phyloP scores from a whole-genome alignment of 805 yeast species.

The Naumovozyma baii region DNA sequence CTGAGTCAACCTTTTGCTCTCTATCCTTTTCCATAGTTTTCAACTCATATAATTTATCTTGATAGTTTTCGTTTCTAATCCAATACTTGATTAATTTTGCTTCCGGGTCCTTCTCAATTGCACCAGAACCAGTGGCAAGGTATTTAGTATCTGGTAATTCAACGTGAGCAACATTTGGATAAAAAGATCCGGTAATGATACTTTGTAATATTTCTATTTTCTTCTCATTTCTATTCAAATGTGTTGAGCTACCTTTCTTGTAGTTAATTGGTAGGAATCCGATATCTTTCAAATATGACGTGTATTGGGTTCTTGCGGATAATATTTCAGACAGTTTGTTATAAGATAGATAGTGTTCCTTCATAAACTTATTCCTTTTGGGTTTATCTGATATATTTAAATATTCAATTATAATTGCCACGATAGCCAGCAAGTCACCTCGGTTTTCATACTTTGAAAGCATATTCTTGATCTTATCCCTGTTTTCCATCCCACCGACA shows the following conservation, averaged over 20 bases:
- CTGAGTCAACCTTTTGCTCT: conserved; percentile 5
- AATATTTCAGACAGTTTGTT: conserved; percentile 59
- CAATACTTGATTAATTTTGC: conserved; percentile 62
- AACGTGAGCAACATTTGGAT: conserved; percentile 75
- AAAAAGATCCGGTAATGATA: conserved; percentile 68
- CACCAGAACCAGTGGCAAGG: conserved; percentile 59
- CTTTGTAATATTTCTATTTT: conserved; percentile 50
- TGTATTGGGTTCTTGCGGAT: conserved; percentile 60
- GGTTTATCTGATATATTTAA: conserved; percentile 17
- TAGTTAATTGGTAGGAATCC: conserved; percentile 62
- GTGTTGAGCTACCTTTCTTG: conserved; percentile 18
- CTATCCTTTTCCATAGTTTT: conserved; percentile 6
- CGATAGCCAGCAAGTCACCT: conserved; percentile 71
- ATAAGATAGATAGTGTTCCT: conserved; percentile 51
- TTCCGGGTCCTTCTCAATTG: conserved; percentile 81
- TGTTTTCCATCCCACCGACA: conserved; percentile 46
- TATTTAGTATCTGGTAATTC: conserved; percentile 76
- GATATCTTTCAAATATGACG: conserved; percentile 61
- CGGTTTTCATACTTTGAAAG: conserved; percentile 25
- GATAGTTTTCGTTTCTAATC: conserved; percentile 53
- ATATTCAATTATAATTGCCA: conserved; percentile 51
- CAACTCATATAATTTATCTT: conserved; percentile 22
- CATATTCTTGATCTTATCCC: conserved; percentile 50
- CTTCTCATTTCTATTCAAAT: conserved; percentile 42
- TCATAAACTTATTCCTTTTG: conserved; percentile 37